Conservation (phyloP, 2,329 filamentous ascomycete species). For the Periconia macrospinosa region DNA sequence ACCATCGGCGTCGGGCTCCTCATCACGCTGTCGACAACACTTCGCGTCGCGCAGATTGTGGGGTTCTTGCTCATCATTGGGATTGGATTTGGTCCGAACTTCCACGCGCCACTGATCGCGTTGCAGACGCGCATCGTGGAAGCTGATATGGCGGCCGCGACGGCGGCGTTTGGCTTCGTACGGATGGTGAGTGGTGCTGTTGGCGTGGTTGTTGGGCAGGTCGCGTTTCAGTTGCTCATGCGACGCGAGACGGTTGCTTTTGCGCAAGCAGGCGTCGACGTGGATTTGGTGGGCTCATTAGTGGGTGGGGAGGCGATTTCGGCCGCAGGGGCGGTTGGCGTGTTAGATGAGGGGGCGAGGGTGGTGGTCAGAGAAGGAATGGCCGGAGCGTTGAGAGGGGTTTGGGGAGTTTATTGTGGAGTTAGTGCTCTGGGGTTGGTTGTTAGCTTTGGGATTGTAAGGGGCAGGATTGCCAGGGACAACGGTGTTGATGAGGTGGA, state of each 20-base stretch:
- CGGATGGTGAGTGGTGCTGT: constrained; percentile 50
- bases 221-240: constrained; percentile 61
- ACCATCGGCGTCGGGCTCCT: constrained; percentile 39
- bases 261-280: constrained; percentile 18
- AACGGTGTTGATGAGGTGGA: not conserved
- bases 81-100: constrained; percentile 56
- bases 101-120: constrained; percentile 56
- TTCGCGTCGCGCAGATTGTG: constrained; percentile 41
- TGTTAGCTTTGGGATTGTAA: constrained; percentile 37
- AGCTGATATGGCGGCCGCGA: constrained; percentile 55
- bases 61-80: constrained; percentile 55
- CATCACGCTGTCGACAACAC: constrained; percentile 19
- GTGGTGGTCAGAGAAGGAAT: constrained; percentile 46
- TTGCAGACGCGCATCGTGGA: constrained; percentile 62
- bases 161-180: constrained; percentile 54
- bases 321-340: constrained; percentile 23
- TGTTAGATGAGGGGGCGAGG: constrained; percentile 33
- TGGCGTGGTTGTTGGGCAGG: constrained; percentile 54
- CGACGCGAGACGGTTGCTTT: constrained; percentile 41
- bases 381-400: constrained; percentile 47
- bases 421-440: constrained; percentile 40
- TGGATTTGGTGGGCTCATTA: constrained; percentile 25
- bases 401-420: constrained; percentile 56
- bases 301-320: constrained; percentile 36
- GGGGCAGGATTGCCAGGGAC: constrained; percentile 24